Conservation (phyloP, 768 basidiomycete species). For the Daedaleopsis nitida region DNA sequence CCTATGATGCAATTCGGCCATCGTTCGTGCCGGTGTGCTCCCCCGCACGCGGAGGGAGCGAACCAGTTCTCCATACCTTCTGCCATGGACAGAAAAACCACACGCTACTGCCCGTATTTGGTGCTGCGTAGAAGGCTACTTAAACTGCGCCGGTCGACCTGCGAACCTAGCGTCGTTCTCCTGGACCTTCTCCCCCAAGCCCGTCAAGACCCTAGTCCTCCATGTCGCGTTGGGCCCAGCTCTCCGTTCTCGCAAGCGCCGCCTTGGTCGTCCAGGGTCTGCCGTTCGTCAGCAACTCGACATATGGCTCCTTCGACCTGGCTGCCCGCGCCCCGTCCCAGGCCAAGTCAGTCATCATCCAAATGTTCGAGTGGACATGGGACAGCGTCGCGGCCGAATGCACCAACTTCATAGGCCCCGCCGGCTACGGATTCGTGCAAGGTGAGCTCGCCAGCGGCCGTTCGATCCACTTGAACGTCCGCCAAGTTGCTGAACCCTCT, state of each 20-base stretch:
- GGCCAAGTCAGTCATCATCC: constrained; percentile 52
- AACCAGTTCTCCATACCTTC: neutral
- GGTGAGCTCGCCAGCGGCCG: constrained; percentile 38
- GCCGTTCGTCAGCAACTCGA: neutral
- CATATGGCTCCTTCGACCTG: neutral
- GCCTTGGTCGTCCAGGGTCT: neutral
- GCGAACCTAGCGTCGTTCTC: no score
- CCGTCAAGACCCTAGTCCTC: neutral
- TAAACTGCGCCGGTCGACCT: no score
- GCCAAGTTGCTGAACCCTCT: neutral
- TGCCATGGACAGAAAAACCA: neutral
- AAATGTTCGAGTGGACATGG: constrained; percentile 71
- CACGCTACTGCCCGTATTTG: neutral
- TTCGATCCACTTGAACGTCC: neutral
- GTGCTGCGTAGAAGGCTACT: neutral
- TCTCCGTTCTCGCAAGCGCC: neutral
- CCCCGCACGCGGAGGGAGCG: neutral
- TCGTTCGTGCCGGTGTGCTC: neutral
- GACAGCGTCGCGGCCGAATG: constrained; percentile 62
- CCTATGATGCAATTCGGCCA: neutral
- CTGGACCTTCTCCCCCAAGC: no score
- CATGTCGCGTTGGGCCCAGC: neutral
- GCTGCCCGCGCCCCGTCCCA: constrained; percentile 11
- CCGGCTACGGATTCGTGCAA: constrained; percentile 74
- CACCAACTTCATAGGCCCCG: constrained; percentile 63